Conservation (phyloP, 805 yeast genomes). For the Metschnikowia peoriensis region DNA sequence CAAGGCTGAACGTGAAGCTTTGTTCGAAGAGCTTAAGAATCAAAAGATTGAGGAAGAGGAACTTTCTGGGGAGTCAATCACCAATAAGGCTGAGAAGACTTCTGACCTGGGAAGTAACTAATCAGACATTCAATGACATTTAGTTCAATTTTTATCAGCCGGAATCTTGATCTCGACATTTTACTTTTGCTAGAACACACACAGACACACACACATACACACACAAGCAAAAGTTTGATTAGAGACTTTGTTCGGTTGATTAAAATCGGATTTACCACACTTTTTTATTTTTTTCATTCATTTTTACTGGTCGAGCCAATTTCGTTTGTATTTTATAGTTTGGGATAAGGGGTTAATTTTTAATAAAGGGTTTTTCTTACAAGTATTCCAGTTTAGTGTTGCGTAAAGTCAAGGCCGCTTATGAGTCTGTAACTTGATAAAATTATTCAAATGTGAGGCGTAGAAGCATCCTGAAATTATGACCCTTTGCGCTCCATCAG, state of each 20-base stretch:
- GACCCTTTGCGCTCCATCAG: background rate
- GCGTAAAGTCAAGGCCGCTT: background rate
- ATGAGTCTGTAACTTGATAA: no score
- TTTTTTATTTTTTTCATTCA: background rate
- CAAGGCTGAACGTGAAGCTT: slow-evolving; percentile 48
- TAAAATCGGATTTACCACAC: background rate
- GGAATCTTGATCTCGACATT: background rate
- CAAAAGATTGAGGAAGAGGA: slow-evolving; percentile 14
- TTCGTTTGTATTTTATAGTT: slow-evolving; percentile 3
- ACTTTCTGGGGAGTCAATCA: slow-evolving; percentile 10
- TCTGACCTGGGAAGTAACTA: slow-evolving; percentile 3
- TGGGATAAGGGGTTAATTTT: background rate
- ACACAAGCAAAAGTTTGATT: slow-evolving; percentile 4
- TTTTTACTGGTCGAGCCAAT: slow-evolving; percentile 14
- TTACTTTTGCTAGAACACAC: slow-evolving; percentile 1
- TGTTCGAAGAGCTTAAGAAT: slow-evolving; percentile 40
- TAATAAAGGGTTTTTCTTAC: slow-evolving; percentile 4
- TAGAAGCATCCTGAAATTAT: background rate
- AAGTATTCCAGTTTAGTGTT: background rate
- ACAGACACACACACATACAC: slow-evolving; percentile 19
- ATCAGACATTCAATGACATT: background rate
- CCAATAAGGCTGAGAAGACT: slow-evolving; percentile 11
- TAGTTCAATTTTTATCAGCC: background rate
- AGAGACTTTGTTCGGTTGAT: background rate
- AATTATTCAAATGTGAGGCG: background rate